These are phyloP conservation scores for Spirogloea muscicola DNA, from an alignment of 139 green algal species.

Conservation along the genomic window DNA sequence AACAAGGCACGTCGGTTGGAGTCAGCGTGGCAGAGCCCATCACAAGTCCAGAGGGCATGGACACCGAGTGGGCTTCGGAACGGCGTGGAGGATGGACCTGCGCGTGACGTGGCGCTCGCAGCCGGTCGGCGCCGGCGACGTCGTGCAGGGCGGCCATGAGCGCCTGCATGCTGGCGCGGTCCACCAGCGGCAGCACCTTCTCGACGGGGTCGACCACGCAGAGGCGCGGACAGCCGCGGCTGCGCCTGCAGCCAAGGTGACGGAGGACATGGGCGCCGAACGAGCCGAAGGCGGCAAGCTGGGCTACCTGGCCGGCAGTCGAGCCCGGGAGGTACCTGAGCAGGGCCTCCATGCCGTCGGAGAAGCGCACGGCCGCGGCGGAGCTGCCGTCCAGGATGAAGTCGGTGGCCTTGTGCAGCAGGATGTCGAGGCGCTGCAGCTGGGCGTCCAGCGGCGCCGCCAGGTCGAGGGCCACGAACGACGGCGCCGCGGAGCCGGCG, in stretches of 20 bases:
- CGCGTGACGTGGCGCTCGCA: background rate
- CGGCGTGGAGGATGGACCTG: background rate
- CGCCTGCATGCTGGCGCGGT: slow-evolving; percentile 28
- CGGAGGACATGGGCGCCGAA: too few species aligned
- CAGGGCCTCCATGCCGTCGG: too few species aligned
- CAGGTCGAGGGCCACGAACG: slow-evolving; percentile 61
- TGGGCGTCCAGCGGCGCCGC: slow-evolving; percentile 39
- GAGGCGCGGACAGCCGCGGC: too few species aligned
- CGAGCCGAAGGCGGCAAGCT: too few species aligned
- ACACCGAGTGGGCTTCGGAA: background rate
- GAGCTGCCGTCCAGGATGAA: too few species aligned
- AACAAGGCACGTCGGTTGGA: background rate
- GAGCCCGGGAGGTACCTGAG: too few species aligned
- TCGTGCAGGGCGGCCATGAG: slow-evolving; percentile 25
- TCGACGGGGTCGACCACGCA: slow-evolving; percentile 27
- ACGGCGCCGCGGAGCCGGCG: too few species aligned
- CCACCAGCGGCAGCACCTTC: slow-evolving; percentile 21
- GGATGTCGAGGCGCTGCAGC: slow-evolving; percentile 47
- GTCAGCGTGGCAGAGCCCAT: background rate
- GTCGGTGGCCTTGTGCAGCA: slow-evolving; percentile 73
- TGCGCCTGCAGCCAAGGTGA: too few species aligned
- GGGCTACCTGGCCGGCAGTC: too few species aligned
- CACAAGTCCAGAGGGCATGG: background rate
- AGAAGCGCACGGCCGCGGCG: too few species aligned
- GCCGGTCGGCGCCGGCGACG: background rate